These are phyloP conservation scores for Macrocystidia cucumis DNA, from an alignment of 1,284 basidiomycete species.

Conservation along the genomic window DNA sequence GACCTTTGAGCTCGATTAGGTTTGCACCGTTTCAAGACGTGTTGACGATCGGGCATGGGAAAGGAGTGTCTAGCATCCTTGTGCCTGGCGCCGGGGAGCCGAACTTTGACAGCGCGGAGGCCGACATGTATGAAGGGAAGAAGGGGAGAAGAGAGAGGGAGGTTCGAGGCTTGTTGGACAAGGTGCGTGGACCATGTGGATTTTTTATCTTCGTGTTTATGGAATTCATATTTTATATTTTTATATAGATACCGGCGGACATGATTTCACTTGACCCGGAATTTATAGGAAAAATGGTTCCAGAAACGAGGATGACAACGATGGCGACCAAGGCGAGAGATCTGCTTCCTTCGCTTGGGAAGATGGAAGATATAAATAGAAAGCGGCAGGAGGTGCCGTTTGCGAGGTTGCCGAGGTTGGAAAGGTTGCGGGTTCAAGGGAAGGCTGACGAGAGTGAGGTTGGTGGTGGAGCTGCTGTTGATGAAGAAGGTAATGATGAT, in stretches of 20 bases:
- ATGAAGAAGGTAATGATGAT: constrained; percentile 28
- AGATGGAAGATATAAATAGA: no score
- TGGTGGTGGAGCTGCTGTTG: constrained; percentile 27
- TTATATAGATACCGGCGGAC: constrained; percentile 78
- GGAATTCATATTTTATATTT: constrained; percentile 1
- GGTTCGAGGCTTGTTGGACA: constrained; percentile 87
- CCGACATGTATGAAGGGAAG: constrained; percentile 91
- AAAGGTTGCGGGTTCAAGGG: constrained; percentile 64
- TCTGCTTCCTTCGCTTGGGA: no score
- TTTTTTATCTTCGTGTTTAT: not conserved
- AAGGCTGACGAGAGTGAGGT: constrained; percentile 67
- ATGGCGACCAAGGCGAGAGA: constrained; percentile 35
- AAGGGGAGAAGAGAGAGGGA: constrained; percentile 84
- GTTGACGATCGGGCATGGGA: constrained; percentile 68
- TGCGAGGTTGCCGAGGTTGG: constrained; percentile 64
- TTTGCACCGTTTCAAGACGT: constrained; percentile 95
- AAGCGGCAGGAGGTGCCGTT: constrained; percentile 58
- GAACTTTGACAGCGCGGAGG: constrained; percentile 90
- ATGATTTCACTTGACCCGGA: constrained; percentile 90
- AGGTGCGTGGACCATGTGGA: constrained; percentile 36
- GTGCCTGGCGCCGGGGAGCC: constrained; percentile 92
- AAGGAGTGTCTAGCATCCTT: constrained; percentile 79
- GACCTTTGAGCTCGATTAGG: constrained; percentile 58
- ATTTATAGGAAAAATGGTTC: constrained; percentile 69
- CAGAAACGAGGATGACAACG: constrained; percentile 51